A percentile compares a stretch with the other conserved stretches of the same genome.
phyloP scores from a whole-genome alignment of 2,329 filamentous ascomycete genomes.

The Xylariaceae sp. region DNA sequence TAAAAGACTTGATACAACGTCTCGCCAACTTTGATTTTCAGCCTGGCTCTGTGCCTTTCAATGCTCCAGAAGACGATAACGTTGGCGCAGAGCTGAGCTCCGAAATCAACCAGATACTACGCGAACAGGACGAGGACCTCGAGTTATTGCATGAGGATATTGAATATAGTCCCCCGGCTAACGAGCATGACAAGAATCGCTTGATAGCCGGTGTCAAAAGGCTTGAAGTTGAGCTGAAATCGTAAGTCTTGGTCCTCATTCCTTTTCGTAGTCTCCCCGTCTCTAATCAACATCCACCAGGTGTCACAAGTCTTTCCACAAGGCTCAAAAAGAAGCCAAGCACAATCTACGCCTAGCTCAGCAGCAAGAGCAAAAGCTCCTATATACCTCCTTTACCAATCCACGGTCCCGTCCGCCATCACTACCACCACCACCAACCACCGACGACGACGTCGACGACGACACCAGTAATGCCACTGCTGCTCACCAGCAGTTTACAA shows the following conservation, averaged over 20 bases:
- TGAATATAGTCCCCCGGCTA: conserved; percentile 45
- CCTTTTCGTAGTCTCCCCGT: neutral
- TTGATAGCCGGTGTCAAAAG: conserved; percentile 64
- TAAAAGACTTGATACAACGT: conserved; percentile 56
- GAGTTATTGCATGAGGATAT: conserved; percentile 77
- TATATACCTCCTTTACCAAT: conserved; percentile 62
- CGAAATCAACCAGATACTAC: conserved; percentile 75
- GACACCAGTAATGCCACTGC: conserved; percentile 7
- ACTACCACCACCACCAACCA: conserved; percentile 26
- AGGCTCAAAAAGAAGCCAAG: conserved; percentile 76
- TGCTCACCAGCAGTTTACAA: conserved; percentile 24
- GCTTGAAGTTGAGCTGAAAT: conserved; percentile 66
- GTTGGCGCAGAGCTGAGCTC: conserved; percentile 67
- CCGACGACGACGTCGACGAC: neutral
- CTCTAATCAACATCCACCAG: conserved; percentile 28
- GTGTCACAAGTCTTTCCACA: conserved; percentile 67
- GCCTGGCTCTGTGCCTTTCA: conserved; percentile 53
- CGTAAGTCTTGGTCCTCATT: conserved; percentile 43
- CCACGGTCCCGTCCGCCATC: conserved; percentile 36
- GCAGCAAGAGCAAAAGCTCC: conserved; percentile 69
- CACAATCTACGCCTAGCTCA: conserved; percentile 69
- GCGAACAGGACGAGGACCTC: conserved; percentile 77
- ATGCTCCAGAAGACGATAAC: conserved; percentile 46
- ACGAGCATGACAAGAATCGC: conserved; percentile 60
- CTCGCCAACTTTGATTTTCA: conserved; percentile 56